Conservation (phyloP, 768 basidiomycete species). For the Myochromella boudieri region DNA sequence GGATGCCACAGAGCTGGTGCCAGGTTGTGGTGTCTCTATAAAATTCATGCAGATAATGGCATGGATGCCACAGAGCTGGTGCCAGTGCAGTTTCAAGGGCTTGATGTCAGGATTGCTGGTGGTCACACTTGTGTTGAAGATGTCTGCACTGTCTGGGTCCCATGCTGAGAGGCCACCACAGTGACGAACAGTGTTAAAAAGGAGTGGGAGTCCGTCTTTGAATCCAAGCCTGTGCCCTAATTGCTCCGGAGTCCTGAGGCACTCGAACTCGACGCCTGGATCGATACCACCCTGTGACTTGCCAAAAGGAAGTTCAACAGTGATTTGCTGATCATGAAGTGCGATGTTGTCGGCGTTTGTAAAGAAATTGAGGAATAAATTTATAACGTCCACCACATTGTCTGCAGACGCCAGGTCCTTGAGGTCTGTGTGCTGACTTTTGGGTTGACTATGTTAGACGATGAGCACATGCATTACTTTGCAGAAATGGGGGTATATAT, state of each 20-base stretch:
- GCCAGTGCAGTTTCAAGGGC: conserved; percentile 18
- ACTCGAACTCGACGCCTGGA: conserved; percentile 24
- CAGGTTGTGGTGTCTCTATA: no score
- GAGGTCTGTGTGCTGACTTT: neutral
- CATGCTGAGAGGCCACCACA: conserved; percentile 7
- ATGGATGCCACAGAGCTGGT: no score
- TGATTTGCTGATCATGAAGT: neutral
- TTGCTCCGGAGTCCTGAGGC: neutral
- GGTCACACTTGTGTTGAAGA: neutral
- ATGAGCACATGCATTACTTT: no score
- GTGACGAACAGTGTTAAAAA: conserved; percentile 14
- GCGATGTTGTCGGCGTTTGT: conserved; percentile 1
- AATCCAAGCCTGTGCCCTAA: conserved; percentile 11
- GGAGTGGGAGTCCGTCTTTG: conserved; percentile 3
- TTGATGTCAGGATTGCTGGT: conserved; percentile 1
- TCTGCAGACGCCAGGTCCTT: conserved; percentile 15
- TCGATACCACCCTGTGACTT: conserved; percentile 9
- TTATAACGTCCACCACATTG: conserved; percentile 16
- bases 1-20: conserved; percentile 20
- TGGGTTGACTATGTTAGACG: neutral
- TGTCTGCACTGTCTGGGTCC: conserved; percentile 2
- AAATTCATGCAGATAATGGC: no score
- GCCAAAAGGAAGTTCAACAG: neutral
- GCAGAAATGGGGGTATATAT: no score
- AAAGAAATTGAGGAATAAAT: conserved; percentile 21